Evolutionary conservation across 345 rosid genomes (phyloP).

Genomic region (Arabidopsis arenosa): DNA sequence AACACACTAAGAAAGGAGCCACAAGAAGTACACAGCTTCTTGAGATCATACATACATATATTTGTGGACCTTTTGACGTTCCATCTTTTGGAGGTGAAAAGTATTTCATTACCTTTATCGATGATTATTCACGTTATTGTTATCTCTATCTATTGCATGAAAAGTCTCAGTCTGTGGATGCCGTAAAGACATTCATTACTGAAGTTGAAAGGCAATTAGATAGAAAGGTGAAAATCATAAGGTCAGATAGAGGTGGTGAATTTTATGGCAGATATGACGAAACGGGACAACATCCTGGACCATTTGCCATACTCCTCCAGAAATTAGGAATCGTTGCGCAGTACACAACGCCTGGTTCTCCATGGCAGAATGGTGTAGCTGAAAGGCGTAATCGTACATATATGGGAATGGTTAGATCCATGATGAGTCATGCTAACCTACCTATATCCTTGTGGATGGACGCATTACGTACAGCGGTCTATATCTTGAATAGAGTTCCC

Average conservation of each 20-base stretch:
- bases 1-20: conserved; percentile 16
- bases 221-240: conserved; percentile 5
- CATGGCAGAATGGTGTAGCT: conserved; percentile 29
- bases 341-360: conserved; percentile 12
- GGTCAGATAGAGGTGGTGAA: conserved; percentile 3
- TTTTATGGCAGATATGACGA: conserved; percentile 8
- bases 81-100: background rate
- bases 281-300: background rate
- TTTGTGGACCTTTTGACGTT: conserved; percentile 25
- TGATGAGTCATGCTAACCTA: conserved; percentile 13
- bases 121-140: no score
- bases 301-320: no score
- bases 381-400: conserved; percentile 13
- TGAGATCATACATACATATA: conserved; percentile 12
- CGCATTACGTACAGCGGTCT: no score
- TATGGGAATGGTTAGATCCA: conserved; percentile 28
- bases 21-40: conserved; percentile 20
- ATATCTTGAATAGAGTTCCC: no score
- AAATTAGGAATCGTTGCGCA: background rate
- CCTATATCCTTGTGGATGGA: background rate
- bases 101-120: no score
- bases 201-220: conserved; percentile 17
- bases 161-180: background rate
- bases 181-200: background rate
- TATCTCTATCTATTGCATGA: no score